phyloP scores from a whole-genome alignment of 257 asterid genomes.

The Rehmannia glutinosa region DNA sequence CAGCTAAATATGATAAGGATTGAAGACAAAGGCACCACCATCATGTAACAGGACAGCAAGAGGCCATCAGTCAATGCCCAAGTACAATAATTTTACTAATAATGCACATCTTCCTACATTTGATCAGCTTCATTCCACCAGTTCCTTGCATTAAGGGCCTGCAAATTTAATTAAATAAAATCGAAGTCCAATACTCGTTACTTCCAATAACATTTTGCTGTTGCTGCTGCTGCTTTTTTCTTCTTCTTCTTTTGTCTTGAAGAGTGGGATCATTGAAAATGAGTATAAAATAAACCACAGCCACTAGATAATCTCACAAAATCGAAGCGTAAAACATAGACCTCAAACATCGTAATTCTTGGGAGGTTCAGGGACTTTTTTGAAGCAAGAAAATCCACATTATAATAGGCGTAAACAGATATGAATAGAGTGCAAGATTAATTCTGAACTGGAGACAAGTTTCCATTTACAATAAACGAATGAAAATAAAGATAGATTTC shows the following conservation, averaged over 20 bases:
- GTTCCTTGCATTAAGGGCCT: not conserved
- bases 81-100: not conserved
- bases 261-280: not conserved
- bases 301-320: not conserved
- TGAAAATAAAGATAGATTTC: not conserved
- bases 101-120: not conserved
- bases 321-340: not conserved
- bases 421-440: too few species aligned
- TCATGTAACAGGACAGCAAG: not conserved
- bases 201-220: not conserved
- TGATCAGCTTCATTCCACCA: not conserved
- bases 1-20: not conserved
- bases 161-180: not conserved
- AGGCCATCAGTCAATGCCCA: not conserved
- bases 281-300: not conserved
- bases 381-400: not conserved
- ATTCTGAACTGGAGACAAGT: not conserved
- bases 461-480: not conserved
- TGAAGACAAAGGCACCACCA: not conserved
- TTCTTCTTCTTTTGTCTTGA: not conserved
- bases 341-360: not conserved
- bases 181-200: not conserved
- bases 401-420: not conserved
- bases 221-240: too few species aligned
- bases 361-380: not conserved